These are phyloP conservation scores for Sporothrix pseudoabietina DNA, from an alignment of 2,329 filamentous ascomycete genomes.

Conservation along the genomic window DNA sequence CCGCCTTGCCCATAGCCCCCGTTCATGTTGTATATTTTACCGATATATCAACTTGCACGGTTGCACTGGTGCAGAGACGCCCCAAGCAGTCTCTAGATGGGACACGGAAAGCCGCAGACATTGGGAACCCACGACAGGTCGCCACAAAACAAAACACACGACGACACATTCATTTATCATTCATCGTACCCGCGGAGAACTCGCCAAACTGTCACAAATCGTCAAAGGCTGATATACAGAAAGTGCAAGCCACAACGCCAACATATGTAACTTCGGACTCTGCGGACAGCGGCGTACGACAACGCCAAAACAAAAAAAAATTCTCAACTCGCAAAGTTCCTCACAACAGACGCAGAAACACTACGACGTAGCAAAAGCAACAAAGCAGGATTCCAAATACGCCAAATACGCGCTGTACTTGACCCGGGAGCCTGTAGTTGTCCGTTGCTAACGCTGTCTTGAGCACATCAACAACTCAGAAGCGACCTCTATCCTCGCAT, in stretches of 20 bases:
- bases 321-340: not conserved
- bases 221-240: not conserved
- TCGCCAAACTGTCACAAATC: not conserved
- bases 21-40: conserved; percentile 11
- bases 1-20: not conserved
- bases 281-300: not conserved
- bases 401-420: not conserved
- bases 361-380: not conserved
- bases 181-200: not conserved
- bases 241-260: conserved; percentile 10
- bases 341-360: not conserved
- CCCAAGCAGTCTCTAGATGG: not conserved
- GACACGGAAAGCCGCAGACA: conserved; percentile 17
- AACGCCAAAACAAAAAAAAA: conserved; percentile 1
- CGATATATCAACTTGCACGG: conserved; percentile 16
- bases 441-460: not conserved
- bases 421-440: not conserved
- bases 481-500: not conserved
- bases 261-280: conserved; percentile 16
- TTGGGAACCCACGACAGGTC: not conserved
- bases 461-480: not conserved
- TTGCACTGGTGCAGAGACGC: conserved; percentile 3
- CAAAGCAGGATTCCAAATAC: not conserved
- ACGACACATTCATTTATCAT: conserved; percentile 11
- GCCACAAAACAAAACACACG: not conserved